Base-by-base conservation (phyloP, 495 filamentous ascomycete species). In the Astrocystis sublimbata region DNA sequence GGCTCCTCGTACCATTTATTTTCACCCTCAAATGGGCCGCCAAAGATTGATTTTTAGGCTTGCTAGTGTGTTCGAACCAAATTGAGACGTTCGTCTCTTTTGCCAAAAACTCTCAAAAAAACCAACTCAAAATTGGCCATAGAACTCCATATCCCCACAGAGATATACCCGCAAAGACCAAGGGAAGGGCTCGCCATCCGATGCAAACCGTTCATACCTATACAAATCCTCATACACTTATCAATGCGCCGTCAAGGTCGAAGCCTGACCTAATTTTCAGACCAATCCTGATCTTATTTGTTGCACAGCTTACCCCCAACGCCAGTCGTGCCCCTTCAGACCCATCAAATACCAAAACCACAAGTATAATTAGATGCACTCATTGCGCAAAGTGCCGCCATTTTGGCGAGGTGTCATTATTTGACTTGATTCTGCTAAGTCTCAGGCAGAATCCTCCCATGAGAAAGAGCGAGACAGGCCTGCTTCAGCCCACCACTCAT, bases 401-500 rank as follows among this genome's bases (percentile, higher is more conserved):
- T 19, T 6, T 30, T 13, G 17, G 4, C 28, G n/a, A 30, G 1
- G 6, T 50, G n/a, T 19, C n/a, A 50, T n/a, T 15, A 30, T 10
- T 31, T n/a, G 7, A 0, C 36, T 0, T 13, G 15, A 24, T 17
- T 5, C 9, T 36, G 12, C 15, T 13, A 15, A 4, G 28, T 0
- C 26, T 56, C 60, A 75, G 40, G 68, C 75, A 4, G 61, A 66
- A 15, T 65, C 67, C 33, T 79, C 79, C 21, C 76, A 78, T n/a
- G 77, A 74, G 64, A 83, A 73, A 13, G 81, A 86, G 64, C 86
- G 83, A 61, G 79, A 85, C 50, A 92, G 78, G 4, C 89, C 90
- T 60, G 85, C 88, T 63, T 85, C 83, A 49, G 82, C 83, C 90
- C 90, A 93, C 86, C 87, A 91, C 51, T 88, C 83, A 49, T 92